Evolutionary conservation across 768 basidiomycete species (phyloP).

Genomic region (Candolleomyces efflorescens): DNA sequence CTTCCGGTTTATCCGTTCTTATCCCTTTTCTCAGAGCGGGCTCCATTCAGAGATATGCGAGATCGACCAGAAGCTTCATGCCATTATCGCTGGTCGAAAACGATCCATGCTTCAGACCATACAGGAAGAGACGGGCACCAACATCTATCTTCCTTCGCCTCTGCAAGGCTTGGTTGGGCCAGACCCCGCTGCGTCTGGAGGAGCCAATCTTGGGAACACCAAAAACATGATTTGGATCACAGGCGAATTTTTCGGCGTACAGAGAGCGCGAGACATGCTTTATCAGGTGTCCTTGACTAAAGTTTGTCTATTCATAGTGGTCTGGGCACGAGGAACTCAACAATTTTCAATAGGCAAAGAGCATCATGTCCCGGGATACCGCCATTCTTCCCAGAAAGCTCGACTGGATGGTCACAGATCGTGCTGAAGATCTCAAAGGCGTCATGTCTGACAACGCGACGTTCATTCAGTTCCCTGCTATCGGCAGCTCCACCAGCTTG

Average conservation of each 20-base stretch:
- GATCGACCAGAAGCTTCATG: constrained; percentile 92
- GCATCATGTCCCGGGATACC: constrained; percentile 87
- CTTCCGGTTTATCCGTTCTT: constrained; percentile 9
- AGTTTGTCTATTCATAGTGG: constrained; percentile 39
- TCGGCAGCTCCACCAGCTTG: constrained; percentile 89
- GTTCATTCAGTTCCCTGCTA: constrained; percentile 88
- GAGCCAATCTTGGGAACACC: constrained; percentile 46
- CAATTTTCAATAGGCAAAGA: constrained; percentile 60
- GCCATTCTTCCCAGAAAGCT: constrained; percentile 94
- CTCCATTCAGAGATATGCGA: constrained; percentile 88
- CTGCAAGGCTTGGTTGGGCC: constrained; percentile 81
- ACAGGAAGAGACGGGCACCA: constrained; percentile 95
- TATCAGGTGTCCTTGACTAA: constrained; percentile 84
- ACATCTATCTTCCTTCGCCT: constrained; percentile 92
- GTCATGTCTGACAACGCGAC: constrained; percentile 97
- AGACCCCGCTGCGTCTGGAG: constrained; percentile 43
- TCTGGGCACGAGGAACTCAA: constrained; percentile 3
- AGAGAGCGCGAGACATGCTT: constrained; percentile 93
- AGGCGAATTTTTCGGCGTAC: constrained; percentile 95
- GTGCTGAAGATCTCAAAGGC: constrained; percentile 86
- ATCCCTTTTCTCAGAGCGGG: constrained; percentile 58
- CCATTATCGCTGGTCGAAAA: constrained; percentile 88
- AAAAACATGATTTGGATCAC: constrained; percentile 92
- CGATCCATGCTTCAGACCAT: constrained; percentile 84
- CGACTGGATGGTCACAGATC: constrained; percentile 98